Evolutionary conservation across 1,139 yeast species (phyloP).

Genomic region (Blastobotrys buckinghamii): DNA sequence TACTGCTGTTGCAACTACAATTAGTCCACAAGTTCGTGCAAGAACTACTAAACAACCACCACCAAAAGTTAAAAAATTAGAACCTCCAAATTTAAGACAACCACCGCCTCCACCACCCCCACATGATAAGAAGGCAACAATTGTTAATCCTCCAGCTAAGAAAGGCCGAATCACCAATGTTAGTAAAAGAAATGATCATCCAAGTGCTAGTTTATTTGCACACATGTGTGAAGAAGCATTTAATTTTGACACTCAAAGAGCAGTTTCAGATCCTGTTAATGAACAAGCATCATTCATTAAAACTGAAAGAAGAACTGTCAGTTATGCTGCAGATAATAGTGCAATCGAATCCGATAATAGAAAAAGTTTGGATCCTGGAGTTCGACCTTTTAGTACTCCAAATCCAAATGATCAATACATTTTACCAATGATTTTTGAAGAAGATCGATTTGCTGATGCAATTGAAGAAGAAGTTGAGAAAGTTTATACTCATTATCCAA

Average conservation of each 20-base stretch:
- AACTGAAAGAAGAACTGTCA: constrained; percentile 18
- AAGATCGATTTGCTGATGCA: constrained; percentile 36
- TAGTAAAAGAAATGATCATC: not conserved
- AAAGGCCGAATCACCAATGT: not conserved
- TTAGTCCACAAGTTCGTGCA: not conserved
- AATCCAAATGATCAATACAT: constrained; percentile 13
- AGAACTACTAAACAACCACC: not conserved
- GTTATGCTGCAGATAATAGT: constrained; percentile 14
- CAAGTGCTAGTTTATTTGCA: constrained; percentile 8
- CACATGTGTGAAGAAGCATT: constrained; percentile 17
- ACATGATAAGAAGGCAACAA: not conserved
- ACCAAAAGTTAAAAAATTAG: not conserved
- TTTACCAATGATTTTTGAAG: constrained; percentile 37
- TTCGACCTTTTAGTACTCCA: constrained; percentile 15
- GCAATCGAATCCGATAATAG: not conserved
- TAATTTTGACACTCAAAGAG: constrained; percentile 1
- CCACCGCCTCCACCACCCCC: constrained; percentile 2
- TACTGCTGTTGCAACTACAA: constrained; percentile 1
- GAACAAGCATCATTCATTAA: not conserved
- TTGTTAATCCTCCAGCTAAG: not conserved
- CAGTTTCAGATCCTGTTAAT: constrained; percentile 16
- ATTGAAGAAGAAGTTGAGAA: constrained; percentile 32
- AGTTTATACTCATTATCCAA: not conserved
- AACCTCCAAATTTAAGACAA: not conserved
- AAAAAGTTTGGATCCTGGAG: constrained; percentile 16